These are phyloP conservation scores for Paraconiothyrium sp. DNA, from an alignment of 2,329 filamentous ascomycete genomes.

Conservation along the genomic window DNA sequence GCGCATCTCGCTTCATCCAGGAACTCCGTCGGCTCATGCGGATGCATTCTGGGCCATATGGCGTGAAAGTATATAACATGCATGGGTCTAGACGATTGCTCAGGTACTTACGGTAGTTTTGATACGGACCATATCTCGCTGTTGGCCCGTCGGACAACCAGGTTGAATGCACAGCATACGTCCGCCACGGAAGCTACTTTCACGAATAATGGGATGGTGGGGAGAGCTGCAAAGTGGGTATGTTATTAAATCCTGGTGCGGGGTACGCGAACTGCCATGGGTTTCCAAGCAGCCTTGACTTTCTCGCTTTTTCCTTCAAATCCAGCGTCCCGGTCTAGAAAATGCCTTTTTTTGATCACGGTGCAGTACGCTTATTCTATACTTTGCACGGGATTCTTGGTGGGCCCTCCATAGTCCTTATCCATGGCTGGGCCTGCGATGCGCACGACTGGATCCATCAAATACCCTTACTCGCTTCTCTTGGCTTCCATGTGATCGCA, in stretches of 20 bases:
- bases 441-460: conserved; percentile 32
- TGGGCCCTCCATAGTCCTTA: conserved; percentile 83
- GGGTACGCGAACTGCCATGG: not conserved
- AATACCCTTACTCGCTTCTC: conserved; percentile 26
- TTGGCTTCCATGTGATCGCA: conserved; percentile 25
- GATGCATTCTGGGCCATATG: not conserved
- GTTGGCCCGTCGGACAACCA: not conserved
- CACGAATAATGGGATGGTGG: not conserved
- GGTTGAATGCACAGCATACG: not conserved
- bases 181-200: too few relatives aligned
- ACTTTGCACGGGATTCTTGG: conserved; percentile 52
- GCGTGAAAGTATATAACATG: not conserved
- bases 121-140: too few relatives aligned
- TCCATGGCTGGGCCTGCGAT: conserved; percentile 64
- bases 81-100: not conserved
- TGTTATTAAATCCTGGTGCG: not conserved
- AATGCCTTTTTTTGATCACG: conserved; percentile 23
- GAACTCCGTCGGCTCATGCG: not conserved
- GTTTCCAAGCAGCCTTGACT: not conserved
- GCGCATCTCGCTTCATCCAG: conserved; percentile 7
- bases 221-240: not conserved
- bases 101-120: too few relatives aligned
- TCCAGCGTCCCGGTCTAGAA: not conserved
- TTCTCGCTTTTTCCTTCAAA: not conserved
- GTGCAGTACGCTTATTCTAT: conserved; percentile 31